phyloP scores from a whole-genome alignment of 768 basidiomycete species.

The Auriscalpium microsporum region DNA sequence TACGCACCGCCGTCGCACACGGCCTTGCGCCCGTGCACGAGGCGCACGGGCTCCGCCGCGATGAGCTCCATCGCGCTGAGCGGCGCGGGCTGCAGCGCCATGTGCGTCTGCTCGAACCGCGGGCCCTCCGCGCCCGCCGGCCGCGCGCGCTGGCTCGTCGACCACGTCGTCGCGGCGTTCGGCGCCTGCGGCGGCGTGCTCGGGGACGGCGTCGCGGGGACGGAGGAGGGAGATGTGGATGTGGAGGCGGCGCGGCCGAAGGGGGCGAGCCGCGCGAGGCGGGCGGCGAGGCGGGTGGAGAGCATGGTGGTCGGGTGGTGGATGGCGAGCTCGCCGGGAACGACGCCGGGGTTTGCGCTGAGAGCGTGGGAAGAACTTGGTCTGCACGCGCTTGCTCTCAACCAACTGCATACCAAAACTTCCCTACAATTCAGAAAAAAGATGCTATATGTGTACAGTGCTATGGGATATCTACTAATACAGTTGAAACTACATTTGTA shows the following conservation, averaged over 20 bases:
- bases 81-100: conserved; percentile 84
- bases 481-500: not conserved
- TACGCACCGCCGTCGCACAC: conserved; percentile 91
- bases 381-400: too few relatives aligned
- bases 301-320: conserved; percentile 1
- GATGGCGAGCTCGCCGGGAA: not conserved
- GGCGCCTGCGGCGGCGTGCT: conserved; percentile 56
- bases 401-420: not conserved
- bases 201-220: conserved; percentile 14
- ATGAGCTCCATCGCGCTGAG: conserved; percentile 89
- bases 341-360: too few relatives aligned
- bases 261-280: conserved; percentile 11
- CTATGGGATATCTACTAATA: not conserved
- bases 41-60: conserved; percentile 72
- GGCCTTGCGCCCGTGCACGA: conserved; percentile 78
- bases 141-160: conserved; percentile 69
- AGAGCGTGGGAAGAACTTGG: too few relatives aligned
- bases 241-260: conserved; percentile 5
- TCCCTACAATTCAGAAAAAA: not conserved
- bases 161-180: conserved; percentile 79
- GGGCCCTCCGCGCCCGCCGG: conserved; percentile 53
- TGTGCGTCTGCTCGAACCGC: conserved; percentile 86
- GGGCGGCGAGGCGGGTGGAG: conserved; percentile 8
- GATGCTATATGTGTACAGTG: not conserved
- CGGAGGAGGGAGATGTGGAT: conserved; percentile 4